Evolutionary conservation across 495 filamentous ascomycete species (phyloP).

Genomic region (Aspergillus nanangensis): DNA sequence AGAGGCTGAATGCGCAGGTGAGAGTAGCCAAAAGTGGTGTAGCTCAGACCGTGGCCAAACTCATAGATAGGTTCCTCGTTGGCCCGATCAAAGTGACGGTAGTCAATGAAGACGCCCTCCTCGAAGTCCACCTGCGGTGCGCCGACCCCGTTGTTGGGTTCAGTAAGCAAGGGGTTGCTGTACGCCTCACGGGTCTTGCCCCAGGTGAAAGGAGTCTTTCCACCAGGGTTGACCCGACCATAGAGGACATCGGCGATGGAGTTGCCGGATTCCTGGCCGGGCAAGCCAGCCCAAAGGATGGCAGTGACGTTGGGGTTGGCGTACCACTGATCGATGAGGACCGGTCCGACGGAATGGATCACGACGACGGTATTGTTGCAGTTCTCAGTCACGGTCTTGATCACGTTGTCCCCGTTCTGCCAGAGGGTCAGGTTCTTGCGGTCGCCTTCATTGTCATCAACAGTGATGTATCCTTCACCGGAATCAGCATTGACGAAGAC

Average conservation of each 20-base stretch:
- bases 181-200: slow-evolving; percentile 69
- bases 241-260: slow-evolving; percentile 90
- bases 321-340: slow-evolving; percentile 72
- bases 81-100: slow-evolving; percentile 79
- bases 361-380: slow-evolving; percentile 93
- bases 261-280: slow-evolving; percentile 89
- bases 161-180: slow-evolving; percentile 69
- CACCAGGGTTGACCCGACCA: slow-evolving; percentile 80
- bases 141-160: slow-evolving; percentile 63
- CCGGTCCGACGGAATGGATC: slow-evolving; percentile 80
- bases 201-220: slow-evolving; percentile 85
- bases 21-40: slow-evolving; percentile 82
- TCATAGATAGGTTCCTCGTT: slow-evolving; percentile 76
- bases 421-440: slow-evolving; percentile 91
- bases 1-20: slow-evolving; percentile 60
- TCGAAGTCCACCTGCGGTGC: slow-evolving; percentile 78
- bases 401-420: slow-evolving; percentile 72
- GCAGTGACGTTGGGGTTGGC: slow-evolving; percentile 89
- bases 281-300: slow-evolving; percentile 89
- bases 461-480: slow-evolving; percentile 80
- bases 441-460: slow-evolving; percentile 85
- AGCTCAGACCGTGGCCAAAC: slow-evolving; percentile 87
- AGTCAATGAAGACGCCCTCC: slow-evolving; percentile 92
- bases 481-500: slow-evolving; percentile 87
- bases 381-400: slow-evolving; percentile 67